Evolutionary conservation across 805 yeast species (phyloP), one percentile per base, ranked within the genome.

Genomic region (Candida awuae): DNA sequence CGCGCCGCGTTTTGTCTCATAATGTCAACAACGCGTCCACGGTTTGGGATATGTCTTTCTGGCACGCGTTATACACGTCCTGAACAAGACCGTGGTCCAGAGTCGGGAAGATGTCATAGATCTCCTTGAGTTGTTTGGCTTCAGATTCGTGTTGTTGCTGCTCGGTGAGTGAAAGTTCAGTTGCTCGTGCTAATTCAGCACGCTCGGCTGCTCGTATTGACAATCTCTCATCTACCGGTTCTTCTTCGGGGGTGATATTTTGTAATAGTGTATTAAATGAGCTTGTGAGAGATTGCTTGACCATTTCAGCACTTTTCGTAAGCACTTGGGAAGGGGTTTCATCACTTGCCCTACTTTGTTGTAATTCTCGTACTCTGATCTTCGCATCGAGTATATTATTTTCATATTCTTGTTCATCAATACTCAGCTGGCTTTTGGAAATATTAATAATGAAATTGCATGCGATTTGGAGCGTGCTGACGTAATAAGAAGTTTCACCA

Each of bases 401-500:
- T 48, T 71, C 71, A 44, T 65, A 80, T 47, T 80, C 86, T 29
- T 71, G 74, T 39, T 75, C 72, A 1, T 64, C 54, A 3, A 85
- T 73, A 1, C 87, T 78, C 33, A 87, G 63, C 19, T 77, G 71
- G 2, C 73, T 69, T 26, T 62, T 58, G 25, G 68, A 73, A 32
- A 92, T 56, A 10, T 76, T 72, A 40, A 77, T 74, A 8, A 92
- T 73, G 54, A 86, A 92, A 43, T 80, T 75, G 10, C 87, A 75
- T 1, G 97, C 97, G 2, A 94, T 94, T 52, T 83, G 85, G 20
- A 90, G 60, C n/a, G 95, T 84, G 21, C 94, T 84, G 39, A 92
- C 64, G 54, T 92, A 92, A 59, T 92, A 92, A 30, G 92, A 83
- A 0, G 90, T 80, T 56, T 92, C 99, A 8, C 98, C 97, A 30